phyloP scores from a whole-genome alignment of 2,329 filamentous ascomycete genomes.

The Geosmithia putterillii region DNA sequence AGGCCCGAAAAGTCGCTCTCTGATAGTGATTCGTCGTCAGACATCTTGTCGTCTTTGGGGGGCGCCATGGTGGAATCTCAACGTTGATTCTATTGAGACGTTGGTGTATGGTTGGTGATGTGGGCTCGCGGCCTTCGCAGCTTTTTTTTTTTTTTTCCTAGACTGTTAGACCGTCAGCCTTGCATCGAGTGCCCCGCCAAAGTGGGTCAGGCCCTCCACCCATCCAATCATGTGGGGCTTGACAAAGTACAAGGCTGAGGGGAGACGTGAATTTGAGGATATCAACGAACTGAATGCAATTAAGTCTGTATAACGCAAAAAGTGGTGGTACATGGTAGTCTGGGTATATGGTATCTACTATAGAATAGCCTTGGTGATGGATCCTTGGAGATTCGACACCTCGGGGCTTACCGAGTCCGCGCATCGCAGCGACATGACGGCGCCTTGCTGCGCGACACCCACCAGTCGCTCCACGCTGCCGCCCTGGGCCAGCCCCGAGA shows the following conservation, averaged over 20 bases:
- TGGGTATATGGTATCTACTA: not conserved
- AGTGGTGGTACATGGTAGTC: not conserved
- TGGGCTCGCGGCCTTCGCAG: not conserved
- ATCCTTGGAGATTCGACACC: slow-evolving; percentile 31
- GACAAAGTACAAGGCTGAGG: not conserved
- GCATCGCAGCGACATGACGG: slow-evolving; percentile 66
- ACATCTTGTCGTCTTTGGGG: slow-evolving; percentile 14
- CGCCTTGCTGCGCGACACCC: slow-evolving; percentile 70
- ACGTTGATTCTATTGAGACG: not conserved
- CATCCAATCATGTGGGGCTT: not conserved
- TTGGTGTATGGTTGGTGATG: not conserved
- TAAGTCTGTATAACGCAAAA: not conserved
- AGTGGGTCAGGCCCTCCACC: not conserved
- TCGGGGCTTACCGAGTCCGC: slow-evolving; percentile 57
- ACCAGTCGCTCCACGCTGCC: slow-evolving; percentile 50
- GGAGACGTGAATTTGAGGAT: not conserved
- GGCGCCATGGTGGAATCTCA: slow-evolving; percentile 15
- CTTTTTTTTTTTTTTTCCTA: slow-evolving; percentile 3
- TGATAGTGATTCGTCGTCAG: slow-evolving; percentile 12
- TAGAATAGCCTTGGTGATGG: slow-evolving; percentile 14
- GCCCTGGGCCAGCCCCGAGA: slow-evolving; percentile 62
- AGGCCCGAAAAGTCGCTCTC: slow-evolving; percentile 16
- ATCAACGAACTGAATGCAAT: not conserved
- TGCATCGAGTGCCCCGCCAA: slow-evolving; percentile 7
- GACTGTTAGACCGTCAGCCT: slow-evolving; percentile 11